Percentiles rank a stretch among this genome's conserved stretches.
Conservation (phyloP, 1,284 basidiomycete genomes). For the Thecaphora frezii region DNA sequence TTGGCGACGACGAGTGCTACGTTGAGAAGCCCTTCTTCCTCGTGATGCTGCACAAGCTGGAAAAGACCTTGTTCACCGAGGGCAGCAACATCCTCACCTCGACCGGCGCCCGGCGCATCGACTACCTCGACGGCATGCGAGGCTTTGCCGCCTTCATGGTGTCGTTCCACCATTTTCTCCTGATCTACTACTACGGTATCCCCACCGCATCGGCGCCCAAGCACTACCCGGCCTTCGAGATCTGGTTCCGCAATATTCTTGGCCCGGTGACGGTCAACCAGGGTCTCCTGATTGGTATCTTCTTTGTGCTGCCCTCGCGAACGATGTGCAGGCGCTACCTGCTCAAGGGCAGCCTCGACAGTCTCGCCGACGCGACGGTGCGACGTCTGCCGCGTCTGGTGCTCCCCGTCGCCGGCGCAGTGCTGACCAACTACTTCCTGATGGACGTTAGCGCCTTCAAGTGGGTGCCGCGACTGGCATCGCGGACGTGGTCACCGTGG, state of each 20-base stretch:
- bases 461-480: constrained; percentile 47
- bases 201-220: constrained; percentile 27
- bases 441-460: constrained; percentile 47
- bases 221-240: constrained; percentile 42
- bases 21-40: background rate
- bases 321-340: constrained; percentile 49
- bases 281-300: constrained; percentile 47
- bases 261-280: constrained; percentile 46
- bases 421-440: constrained; percentile 48
- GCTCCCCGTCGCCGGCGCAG: constrained; percentile 43
- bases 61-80: constrained; percentile 34
- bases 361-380: constrained; percentile 41
- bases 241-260: constrained; percentile 42
- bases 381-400: constrained; percentile 49
- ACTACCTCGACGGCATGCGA: constrained; percentile 50
- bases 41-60: background rate
- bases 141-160: constrained; percentile 52
- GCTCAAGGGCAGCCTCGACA: constrained; percentile 41
- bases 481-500: constrained; percentile 52
- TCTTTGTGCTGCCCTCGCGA: constrained; percentile 47
- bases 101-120: constrained; percentile 42
- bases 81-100: constrained; percentile 35
- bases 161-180: constrained; percentile 51
- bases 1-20: constrained; percentile 11
- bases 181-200: constrained; percentile 49